Percentiles rank a stretch among this genome's conserved stretches.
Conservation (phyloP, 768 basidiomycete genomes). For the Brasilioporus rufonigricans region DNA sequence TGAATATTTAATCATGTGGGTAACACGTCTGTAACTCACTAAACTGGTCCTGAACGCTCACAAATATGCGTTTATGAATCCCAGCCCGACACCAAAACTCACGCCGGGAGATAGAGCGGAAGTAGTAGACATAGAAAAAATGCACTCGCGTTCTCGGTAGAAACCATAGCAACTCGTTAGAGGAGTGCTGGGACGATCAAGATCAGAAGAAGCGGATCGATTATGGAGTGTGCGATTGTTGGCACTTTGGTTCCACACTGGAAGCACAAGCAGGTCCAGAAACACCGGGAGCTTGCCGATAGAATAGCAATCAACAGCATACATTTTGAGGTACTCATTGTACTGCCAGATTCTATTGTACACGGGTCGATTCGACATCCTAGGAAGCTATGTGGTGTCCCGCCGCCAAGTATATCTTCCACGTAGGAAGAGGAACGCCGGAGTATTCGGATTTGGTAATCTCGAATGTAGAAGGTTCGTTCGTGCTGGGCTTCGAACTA, state of each 20-base stretch:
- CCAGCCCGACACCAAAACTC: not conserved
- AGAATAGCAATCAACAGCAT: not conserved
- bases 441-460: not conserved
- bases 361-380: not conserved
- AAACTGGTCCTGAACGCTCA: not conserved
- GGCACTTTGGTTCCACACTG: not conserved
- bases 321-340: too few relatives aligned
- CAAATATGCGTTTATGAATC: not conserved
- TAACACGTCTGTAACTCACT: too few relatives aligned
- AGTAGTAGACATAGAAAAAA: not conserved
- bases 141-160: not conserved
- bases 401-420: not conserved
- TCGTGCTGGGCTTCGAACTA: not conserved
- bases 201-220: constrained; percentile 3
- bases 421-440: not conserved
- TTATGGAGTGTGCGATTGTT: not conserved
- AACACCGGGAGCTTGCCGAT: not conserved
- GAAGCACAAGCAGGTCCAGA: not conserved
- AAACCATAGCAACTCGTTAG: not conserved
- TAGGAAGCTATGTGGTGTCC: not conserved
- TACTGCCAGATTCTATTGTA: too few relatives aligned
- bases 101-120: constrained; percentile 9
- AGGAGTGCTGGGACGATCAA: not conserved
- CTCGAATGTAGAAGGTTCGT: not conserved
- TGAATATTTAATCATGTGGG: too few relatives aligned